Base-by-base conservation (phyloP, 2,329 filamentous ascomycete genomes). In the Fusarium siculi region DNA sequence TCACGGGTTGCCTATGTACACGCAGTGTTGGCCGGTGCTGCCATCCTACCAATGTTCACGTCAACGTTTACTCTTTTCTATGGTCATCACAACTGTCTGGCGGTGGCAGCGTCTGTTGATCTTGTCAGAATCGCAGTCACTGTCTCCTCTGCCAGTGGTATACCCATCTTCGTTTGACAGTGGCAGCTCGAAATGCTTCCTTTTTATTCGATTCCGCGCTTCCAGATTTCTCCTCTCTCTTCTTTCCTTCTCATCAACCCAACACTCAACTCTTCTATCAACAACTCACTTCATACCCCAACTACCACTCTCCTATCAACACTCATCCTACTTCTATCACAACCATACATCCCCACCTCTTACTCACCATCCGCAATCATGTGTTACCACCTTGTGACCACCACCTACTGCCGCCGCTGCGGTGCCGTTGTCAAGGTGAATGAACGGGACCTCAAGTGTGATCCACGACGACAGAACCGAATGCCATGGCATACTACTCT, bases 21-120 rank as follows among this genome's bases (percentile, higher is more conserved):
- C 28, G 14, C 28, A 30, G 19, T 12, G 28, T 3, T n/a, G 4
- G 46, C 7, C 9, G 9, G 46, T 49, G 28, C 21, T 32, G 3
- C 9, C 7, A 32, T 6, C 1, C 3, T n/a, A n/a, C 21, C n/a
- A 2, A 49, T 30, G 4, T 7, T 30, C 28, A 49, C 14, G 14
- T 32, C 28, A 8, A 49, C 21, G 5, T 2, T 18, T 5, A 2
- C 2, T 49, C 28, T 28, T n/a, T 15, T 6, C 14, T 7, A 18
- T 12, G 15, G 7, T 18, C 5, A 2, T 4, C 28, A n/a, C 15
- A 10, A 15, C 19, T 16, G 15, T 32, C 9, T n/a, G 15, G 7
- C 28, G 9, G 21, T 49, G 21, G 28, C 5, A 12, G 7, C 2
- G 0, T 9, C 14, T 30, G 4, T 30, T 28, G 44, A 28, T 0